These are phyloP conservation scores for Urochloa ruziziensis DNA, from an alignment of 176 grass and related monocot species.

Conservation along the genomic window DNA sequence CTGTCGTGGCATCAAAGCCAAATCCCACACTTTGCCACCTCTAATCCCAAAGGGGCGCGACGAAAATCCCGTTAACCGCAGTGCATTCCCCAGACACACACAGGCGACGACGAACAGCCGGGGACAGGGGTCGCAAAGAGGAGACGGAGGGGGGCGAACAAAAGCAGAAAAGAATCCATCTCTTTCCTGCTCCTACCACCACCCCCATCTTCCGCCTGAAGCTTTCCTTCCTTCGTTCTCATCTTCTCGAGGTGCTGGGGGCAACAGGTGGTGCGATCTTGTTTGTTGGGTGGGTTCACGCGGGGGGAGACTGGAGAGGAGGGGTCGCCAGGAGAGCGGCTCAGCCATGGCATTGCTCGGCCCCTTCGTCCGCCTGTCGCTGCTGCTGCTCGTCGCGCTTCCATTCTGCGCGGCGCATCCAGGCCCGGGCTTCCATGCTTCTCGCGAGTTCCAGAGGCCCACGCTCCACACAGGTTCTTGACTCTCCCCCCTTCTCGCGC, in stretches of 20 bases:
- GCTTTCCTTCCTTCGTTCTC: constrained; percentile 1
- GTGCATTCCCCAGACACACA: background rate
- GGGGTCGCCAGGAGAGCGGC: background rate
- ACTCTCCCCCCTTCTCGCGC: background rate
- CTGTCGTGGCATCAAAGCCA: constrained; percentile 1
- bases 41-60: background rate
- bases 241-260: background rate
- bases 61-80: constrained; percentile 13
- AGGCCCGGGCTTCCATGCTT: background rate
- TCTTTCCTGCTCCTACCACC: constrained; percentile 20
- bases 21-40: constrained; percentile 5
- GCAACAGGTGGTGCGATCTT: constrained; percentile 17
- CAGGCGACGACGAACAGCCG: background rate
- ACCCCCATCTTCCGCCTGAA: background rate
- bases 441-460: constrained; percentile 13
- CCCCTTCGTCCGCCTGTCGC: constrained; percentile 18
- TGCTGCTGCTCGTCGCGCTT: constrained; percentile 44
- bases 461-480: constrained; percentile 32
- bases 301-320: background rate
- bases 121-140: background rate
- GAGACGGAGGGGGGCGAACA: too few relatives aligned
- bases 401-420: constrained; percentile 41
- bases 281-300: background rate
- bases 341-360: constrained; percentile 54
- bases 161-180: background rate